Evolutionary conservation across 2,329 filamentous ascomycete genomes (phyloP).

Genomic region (Arthrobotrys iridis): DNA sequence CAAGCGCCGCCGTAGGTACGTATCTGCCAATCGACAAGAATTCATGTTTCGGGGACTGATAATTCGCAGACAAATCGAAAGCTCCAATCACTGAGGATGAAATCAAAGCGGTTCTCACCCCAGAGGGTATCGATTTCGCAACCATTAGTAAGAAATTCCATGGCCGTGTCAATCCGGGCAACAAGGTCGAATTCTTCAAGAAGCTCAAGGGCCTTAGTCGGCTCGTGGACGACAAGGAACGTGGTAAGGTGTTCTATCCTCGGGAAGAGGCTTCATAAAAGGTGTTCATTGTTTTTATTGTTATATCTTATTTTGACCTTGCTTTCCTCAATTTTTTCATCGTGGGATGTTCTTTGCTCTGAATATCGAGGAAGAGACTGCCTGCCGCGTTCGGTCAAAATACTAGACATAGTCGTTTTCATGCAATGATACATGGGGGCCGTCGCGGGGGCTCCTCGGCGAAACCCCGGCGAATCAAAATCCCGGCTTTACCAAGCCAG

Average conservation of each 20-base stretch:
- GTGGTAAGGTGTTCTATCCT: slow-evolving; percentile 52
- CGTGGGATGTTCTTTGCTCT: not conserved
- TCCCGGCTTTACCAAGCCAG: slow-evolving; percentile 24
- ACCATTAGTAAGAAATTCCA: slow-evolving; percentile 56
- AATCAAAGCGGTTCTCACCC: slow-evolving; percentile 56
- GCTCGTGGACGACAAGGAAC: slow-evolving; percentile 51
- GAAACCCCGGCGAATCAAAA: slow-evolving; percentile 13
- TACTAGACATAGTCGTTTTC: not conserved
- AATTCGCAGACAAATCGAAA: slow-evolving; percentile 52
- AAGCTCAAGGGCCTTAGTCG: slow-evolving; percentile 52
- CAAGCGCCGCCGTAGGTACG: slow-evolving; percentile 38
- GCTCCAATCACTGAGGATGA: slow-evolving; percentile 58
- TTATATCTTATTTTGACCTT: not conserved
- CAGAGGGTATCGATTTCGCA: slow-evolving; percentile 58
- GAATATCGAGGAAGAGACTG: not conserved
- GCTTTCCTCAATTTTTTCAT: not conserved
- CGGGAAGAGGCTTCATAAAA: slow-evolving; percentile 33
- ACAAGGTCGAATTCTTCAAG: slow-evolving; percentile 52
- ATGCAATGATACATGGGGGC: not conserved
- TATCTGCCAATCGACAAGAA: not conserved
- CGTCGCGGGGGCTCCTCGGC: slow-evolving; percentile 5
- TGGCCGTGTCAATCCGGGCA: slow-evolving; percentile 54
- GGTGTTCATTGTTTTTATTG: not conserved
- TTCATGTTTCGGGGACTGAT: not conserved
- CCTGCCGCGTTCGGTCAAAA: not conserved